Base-by-base conservation (phyloP, 202 grass and related monocot species). In the Zoysia matrella region DNA sequence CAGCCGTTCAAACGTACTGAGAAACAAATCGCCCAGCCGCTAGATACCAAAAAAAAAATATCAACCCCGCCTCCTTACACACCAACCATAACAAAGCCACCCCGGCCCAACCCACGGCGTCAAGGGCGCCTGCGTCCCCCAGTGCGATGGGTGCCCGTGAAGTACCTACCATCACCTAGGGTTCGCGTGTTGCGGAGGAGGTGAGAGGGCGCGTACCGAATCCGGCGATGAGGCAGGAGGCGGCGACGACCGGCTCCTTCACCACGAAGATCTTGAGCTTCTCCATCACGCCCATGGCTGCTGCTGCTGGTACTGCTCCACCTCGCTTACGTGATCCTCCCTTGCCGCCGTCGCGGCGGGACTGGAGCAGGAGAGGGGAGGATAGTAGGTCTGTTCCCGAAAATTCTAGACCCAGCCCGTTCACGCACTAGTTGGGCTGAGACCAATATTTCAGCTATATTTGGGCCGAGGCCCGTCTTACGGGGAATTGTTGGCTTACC, bases 211-310 rank as follows among this genome's bases (percentile, higher is more conserved):
- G 3, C 16, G 45, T 89, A 96, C 97, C 97, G 42, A 99, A 84
- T 77, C 93, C 89, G 48, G 91, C 97, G 87, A 99, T 96, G 57
- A 96, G 87, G 72, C 89, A 96, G 47, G 97, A 78, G 30, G 30
- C 30, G 30, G 30, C 30, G 30, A 36, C 30, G 30, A 36, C 30
- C 30, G 30, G 30, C 30, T 99, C 91, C 72, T 96, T 77, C 22
- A 90, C 87, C 8, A 90, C 87, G 75, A 96, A 99, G 74, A 99
- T 84, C 93, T 82, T 96, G 83, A 99, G 85, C 84, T 74, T 99
- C 42, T 88, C 75, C 89, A 90, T 90, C 63, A 96, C 50, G 48
- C 85, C 91, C 97, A 90, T 90, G 79, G 80, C 74, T 76, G 48
- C 54, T 39, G 54, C 39, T 45, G 11, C 61, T 69, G 52, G 30